Evolutionary conservation across 2,329 filamentous ascomycete species (phyloP).

Genomic region (Chaetoscypha palmicola): DNA sequence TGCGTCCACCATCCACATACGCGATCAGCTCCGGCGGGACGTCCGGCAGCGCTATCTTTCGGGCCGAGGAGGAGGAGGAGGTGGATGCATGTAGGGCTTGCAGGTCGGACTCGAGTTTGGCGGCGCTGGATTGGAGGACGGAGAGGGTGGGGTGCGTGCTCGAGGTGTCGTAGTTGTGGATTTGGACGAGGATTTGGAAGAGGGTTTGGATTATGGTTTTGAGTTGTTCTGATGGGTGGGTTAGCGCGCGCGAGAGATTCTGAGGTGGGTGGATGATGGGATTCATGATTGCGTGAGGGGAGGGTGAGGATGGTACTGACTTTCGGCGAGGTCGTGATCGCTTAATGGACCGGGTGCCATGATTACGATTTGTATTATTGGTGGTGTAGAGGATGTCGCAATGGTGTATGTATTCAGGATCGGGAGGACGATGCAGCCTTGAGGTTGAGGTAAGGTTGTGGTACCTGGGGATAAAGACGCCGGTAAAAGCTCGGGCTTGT

Average conservation of each 20-base stretch:
- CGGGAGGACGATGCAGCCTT: too few relatives aligned
- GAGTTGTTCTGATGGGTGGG: conserved; percentile 41
- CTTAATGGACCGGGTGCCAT: conserved; percentile 33
- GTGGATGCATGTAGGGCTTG: conserved; percentile 33
- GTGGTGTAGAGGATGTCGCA: neutral
- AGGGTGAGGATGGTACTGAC: conserved; percentile 26
- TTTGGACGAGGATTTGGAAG: conserved; percentile 57
- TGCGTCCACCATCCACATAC: conserved; percentile 65
- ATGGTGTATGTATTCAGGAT: too few relatives aligned
- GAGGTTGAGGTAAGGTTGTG: neutral
- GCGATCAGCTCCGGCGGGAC: conserved; percentile 57
- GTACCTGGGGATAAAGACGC: too few relatives aligned
- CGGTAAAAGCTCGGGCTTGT: too few relatives aligned
- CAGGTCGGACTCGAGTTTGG: conserved; percentile 36
- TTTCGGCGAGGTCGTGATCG: conserved; percentile 33
- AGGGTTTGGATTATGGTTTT: conserved; percentile 58
- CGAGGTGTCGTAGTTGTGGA: conserved; percentile 48
- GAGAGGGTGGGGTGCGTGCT: conserved; percentile 31
- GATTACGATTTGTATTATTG: conserved; percentile 1
- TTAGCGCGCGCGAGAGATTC: neutral
- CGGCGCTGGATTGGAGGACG: conserved; percentile 28
- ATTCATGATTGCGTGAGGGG: too few relatives aligned
- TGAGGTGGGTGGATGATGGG: too few relatives aligned
- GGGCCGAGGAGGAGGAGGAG: conserved; percentile 23
- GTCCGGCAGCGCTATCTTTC: conserved; percentile 37